phyloP scores from a whole-genome alignment of 192 early-diverging fungal genomes.

The Coemansia sp. region DNA sequence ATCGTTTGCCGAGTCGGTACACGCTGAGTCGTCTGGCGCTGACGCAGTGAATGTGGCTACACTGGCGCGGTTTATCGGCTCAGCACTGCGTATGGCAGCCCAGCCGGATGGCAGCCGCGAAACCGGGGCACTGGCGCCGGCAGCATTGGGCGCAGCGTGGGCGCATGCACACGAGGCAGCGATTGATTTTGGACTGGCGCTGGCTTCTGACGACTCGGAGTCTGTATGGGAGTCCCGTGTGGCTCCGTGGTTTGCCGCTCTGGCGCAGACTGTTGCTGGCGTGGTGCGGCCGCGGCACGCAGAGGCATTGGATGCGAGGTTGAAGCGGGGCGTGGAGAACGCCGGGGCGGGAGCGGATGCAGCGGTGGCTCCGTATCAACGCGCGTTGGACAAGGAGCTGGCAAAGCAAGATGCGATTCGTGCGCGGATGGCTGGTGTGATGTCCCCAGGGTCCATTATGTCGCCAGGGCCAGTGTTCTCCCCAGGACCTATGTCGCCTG shows the following conservation, averaged over 20 bases:
- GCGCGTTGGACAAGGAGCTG: slow-evolving; percentile 42
- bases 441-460: slow-evolving; percentile 14
- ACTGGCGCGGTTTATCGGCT: slow-evolving; percentile 32
- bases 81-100: slow-evolving; percentile 21
- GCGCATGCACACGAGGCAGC: slow-evolving; percentile 21
- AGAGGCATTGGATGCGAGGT: slow-evolving; percentile 13
- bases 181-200: slow-evolving; percentile 23
- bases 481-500: neutral
- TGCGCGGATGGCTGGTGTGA: slow-evolving; percentile 31
- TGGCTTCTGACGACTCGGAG: slow-evolving; percentile 3
- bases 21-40: neutral
- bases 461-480: slow-evolving; percentile 2
- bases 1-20: slow-evolving; percentile 11
- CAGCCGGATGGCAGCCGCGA: neutral
- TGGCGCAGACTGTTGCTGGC: slow-evolving; percentile 43
- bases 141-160: slow-evolving; percentile 40
- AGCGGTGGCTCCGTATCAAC: slow-evolving; percentile 39
- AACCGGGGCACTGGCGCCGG: slow-evolving; percentile 20
- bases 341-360: slow-evolving; percentile 7
- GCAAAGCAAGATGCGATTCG: slow-evolving; percentile 43
- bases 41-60: slow-evolving; percentile 39
- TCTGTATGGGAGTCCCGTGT: slow-evolving; percentile 26
- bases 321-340: slow-evolving; percentile 6
- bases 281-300: slow-evolving; percentile 52
- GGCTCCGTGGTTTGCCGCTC: slow-evolving; percentile 47